Conservation (phyloP, 306 rosid genomes). For the Cucurbita moschata region DNA sequence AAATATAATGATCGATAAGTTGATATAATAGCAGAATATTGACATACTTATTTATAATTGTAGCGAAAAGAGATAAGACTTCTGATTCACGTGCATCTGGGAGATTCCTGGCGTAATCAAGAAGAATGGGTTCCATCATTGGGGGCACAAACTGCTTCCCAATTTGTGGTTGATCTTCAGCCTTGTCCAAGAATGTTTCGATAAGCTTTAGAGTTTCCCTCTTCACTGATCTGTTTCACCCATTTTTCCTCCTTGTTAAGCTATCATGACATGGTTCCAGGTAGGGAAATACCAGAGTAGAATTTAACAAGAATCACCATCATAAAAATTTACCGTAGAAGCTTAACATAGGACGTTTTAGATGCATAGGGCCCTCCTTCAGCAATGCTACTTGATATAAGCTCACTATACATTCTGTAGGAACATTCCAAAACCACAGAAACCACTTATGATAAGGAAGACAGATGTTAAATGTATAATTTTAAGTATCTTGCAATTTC, state of each 20-base stretch:
- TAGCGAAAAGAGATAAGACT: slow-evolving; percentile 94
- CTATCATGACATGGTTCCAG: background rate
- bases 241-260: background rate
- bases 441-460: background rate
- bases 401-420: slow-evolving; percentile 97
- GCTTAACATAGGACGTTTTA: slow-evolving; percentile 79
- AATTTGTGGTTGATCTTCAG: slow-evolving; percentile 92
- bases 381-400: slow-evolving; percentile 79
- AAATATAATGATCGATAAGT: background rate
- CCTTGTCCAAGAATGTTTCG: slow-evolving; percentile 96
- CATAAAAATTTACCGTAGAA: slow-evolving; percentile 44
- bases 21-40: slow-evolving; percentile 1
- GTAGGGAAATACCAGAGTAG: background rate
- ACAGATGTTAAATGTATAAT: background rate
- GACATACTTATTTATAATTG: slow-evolving; percentile 75
- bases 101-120: slow-evolving; percentile 90
- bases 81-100: slow-evolving; percentile 99
- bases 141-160: slow-evolving; percentile 99
- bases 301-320: background rate
- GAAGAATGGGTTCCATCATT: slow-evolving; percentile 96
- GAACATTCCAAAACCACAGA: slow-evolving; percentile 2
- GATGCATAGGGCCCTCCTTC: slow-evolving; percentile 89
- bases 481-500: background rate
- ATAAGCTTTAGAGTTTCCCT: slow-evolving; percentile 90
- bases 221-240: slow-evolving; percentile 72